A percentile compares a stretch with the other conserved stretches of the same genome.
These are phyloP conservation scores for Conticribra weissflogii DNA, from an alignment of 108 stramenopile species.

Conservation along the genomic window DNA sequence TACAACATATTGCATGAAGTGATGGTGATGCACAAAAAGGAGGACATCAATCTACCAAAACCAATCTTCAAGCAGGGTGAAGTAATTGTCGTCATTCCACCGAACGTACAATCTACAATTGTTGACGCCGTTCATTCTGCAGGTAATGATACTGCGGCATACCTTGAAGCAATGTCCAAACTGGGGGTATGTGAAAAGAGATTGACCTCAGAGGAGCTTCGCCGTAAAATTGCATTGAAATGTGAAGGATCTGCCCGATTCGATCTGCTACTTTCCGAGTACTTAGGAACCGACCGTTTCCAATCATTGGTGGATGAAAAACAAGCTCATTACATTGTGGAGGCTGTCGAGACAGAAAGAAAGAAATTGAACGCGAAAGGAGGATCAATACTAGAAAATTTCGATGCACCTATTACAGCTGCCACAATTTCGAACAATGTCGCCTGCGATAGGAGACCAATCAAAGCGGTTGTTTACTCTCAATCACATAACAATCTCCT, in stretches of 20 bases:
- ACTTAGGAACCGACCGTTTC: conserved; percentile 36
- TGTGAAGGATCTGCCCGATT: conserved; percentile 20
- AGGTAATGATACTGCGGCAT: no score
- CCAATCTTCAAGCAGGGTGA: conserved; percentile 58
- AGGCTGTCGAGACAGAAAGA: conserved; percentile 26
- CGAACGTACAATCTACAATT: conserved; percentile 39
- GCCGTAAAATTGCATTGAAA: not conserved
- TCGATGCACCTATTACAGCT: conserved; percentile 37
- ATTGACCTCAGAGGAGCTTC: not conserved
- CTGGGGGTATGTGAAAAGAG: no score
- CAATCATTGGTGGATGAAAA: conserved; percentile 53
- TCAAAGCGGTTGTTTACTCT: conserved; percentile 65
- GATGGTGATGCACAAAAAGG: conserved; percentile 66
- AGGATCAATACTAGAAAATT: conserved; percentile 21
- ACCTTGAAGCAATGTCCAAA: no score
- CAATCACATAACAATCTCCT: conserved; percentile 37
- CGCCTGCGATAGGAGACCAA: conserved; percentile 43
- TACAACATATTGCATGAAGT: conserved; percentile 44
- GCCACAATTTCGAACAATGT: conserved; percentile 6
- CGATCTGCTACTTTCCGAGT: conserved; percentile 27
- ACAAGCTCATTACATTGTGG: conserved; percentile 41
- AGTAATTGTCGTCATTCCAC: conserved; percentile 38
- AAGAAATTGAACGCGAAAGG: conserved; percentile 21
- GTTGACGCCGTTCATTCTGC: conserved; percentile 21
- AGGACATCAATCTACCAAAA: conserved; percentile 56